These are phyloP conservation scores for Fusarium armeniacum DNA, from an alignment of 2,329 filamentous ascomycete genomes.

Conservation along the genomic window DNA sequence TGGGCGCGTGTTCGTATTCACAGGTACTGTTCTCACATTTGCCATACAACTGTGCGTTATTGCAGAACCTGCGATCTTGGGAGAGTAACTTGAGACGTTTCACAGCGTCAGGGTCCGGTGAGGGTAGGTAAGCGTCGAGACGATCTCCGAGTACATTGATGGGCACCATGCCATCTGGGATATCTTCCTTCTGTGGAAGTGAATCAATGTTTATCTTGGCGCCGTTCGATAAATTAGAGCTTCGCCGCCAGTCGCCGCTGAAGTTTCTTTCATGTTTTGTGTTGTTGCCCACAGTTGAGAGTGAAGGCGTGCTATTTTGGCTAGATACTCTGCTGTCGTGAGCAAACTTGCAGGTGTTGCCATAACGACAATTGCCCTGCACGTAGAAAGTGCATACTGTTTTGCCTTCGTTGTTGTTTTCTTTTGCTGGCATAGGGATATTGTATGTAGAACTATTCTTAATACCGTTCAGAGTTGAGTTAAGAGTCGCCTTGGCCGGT, in stretches of 20 bases:
- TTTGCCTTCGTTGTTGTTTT: slow-evolving; percentile 17
- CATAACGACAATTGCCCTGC: slow-evolving; percentile 46
- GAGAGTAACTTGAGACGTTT: slow-evolving; percentile 36
- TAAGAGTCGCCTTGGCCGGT: slow-evolving; percentile 12
- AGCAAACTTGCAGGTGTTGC: slow-evolving; percentile 37
- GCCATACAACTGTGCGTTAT: slow-evolving; percentile 38
- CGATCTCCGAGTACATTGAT: slow-evolving; percentile 39
- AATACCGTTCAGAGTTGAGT: neutral
- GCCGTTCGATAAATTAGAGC: neutral
- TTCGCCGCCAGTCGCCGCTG: slow-evolving; percentile 17
- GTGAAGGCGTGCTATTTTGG: slow-evolving; percentile 30
- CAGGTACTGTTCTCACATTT: slow-evolving; percentile 37
- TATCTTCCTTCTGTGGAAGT: slow-evolving; percentile 32
- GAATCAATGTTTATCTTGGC: slow-evolving; percentile 27
- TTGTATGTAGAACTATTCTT: slow-evolving; percentile 11
- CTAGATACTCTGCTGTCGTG: slow-evolving; percentile 36
- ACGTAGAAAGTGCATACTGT: slow-evolving; percentile 39
- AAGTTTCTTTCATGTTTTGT: slow-evolving; percentile 24
- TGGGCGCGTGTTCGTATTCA: slow-evolving; percentile 39
- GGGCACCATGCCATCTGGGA: slow-evolving; percentile 31
- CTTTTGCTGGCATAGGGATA: slow-evolving; percentile 14
- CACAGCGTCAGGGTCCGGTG: slow-evolving; percentile 16
- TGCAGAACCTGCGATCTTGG: slow-evolving; percentile 38
- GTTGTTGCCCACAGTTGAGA: slow-evolving; percentile 14
- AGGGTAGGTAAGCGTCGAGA: slow-evolving; percentile 34